Evolutionary conservation across 2,329 filamentous ascomycete genomes (phyloP), one percentile per base, ranked within the genome.

Genomic region (Claviceps africana): DNA sequence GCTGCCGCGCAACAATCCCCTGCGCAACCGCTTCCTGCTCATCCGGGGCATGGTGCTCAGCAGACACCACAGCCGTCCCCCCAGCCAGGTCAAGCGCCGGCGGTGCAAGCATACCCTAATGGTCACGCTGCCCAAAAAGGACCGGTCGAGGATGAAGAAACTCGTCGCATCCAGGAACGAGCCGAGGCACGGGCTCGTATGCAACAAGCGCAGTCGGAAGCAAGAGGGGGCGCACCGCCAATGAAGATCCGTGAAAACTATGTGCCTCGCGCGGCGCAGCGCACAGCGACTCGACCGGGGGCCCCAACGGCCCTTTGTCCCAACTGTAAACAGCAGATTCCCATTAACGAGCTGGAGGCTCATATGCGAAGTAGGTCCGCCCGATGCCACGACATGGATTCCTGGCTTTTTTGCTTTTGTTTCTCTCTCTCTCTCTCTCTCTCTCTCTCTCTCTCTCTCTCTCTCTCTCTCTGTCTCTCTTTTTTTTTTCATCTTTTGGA

Each of bases 201-300:
- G 62, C 84, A 89, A 55, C 84, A 87, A 58, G 84, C 86, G 10
- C 84, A 89, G 62, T 81, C 84, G n/a, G 85, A 88, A 54, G 83
- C 86, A 8, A 83, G 83, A 62, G 80, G 80, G 37, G 78, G 78
- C 47, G 74, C 78, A 44, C 77, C 75, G 33, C 79, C 85, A 0
- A 90, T 95, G 81, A 91, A 90, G 66, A 96, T 97, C 65, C 85
- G 88, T 64, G 86, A 87, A 64, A 91, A 95, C 67, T 95, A 96
- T 64, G 85, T 95, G 19, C 90, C 91, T 0, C 82, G 88, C 49
- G 88, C 88, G 2, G 83, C 87, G 44, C 82, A 84, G 52, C 79
- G 83, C 63, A 77, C 81, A 30, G 82, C 83, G 47, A 84, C 81
- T 63, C 82, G 79, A 63, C 75, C 79, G 57, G 78, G 76, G 51